phyloP scores from a whole-genome alignment of 306 rosid genomes.

The Senna siamea region DNA sequence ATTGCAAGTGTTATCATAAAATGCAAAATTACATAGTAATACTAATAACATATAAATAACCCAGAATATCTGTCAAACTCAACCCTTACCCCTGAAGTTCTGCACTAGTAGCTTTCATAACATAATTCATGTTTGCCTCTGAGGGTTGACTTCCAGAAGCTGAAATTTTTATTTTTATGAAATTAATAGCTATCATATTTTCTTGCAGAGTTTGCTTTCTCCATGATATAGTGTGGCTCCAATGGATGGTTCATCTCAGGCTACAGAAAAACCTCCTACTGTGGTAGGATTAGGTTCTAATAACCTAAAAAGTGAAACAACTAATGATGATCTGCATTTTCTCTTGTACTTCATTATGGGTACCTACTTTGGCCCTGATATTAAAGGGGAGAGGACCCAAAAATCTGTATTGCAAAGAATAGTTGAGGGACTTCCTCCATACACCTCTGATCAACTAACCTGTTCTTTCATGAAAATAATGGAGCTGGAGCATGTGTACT shows the following conservation, averaged over 20 bases:
- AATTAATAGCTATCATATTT: not conserved
- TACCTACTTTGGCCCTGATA: conserved; percentile 67
- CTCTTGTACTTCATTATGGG: conserved; percentile 42
- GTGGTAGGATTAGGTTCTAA: conserved; percentile 14
- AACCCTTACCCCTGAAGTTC: not conserved
- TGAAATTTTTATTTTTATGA: not conserved
- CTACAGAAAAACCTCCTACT: conserved; percentile 23
- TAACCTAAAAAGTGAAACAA: conserved; percentile 25
- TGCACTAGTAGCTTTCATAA: not conserved
- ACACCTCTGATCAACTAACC: conserved; percentile 52
- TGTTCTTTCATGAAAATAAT: conserved; percentile 45
- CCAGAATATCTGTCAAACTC: not conserved
- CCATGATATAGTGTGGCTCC: not conserved
- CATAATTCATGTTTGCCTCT: not conserved
- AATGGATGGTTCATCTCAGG: conserved; percentile 36
- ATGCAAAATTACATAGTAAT: not conserved
- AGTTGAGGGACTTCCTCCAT: conserved; percentile 69
- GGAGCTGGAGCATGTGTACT: conserved; percentile 54
- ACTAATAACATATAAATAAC: not conserved
- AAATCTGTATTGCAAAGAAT: conserved; percentile 66
- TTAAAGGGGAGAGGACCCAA: conserved; percentile 45
- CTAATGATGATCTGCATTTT: conserved; percentile 16
- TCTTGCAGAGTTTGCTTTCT: conserved; percentile 10
- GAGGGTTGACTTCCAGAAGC: not conserved
- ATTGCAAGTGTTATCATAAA: not conserved